Percentiles rank a stretch among this genome's conserved stretches.
These are phyloP conservation scores for Kurtzmaniella cleridarum DNA, from an alignment of 805 yeast species.

Conservation along the genomic window DNA sequence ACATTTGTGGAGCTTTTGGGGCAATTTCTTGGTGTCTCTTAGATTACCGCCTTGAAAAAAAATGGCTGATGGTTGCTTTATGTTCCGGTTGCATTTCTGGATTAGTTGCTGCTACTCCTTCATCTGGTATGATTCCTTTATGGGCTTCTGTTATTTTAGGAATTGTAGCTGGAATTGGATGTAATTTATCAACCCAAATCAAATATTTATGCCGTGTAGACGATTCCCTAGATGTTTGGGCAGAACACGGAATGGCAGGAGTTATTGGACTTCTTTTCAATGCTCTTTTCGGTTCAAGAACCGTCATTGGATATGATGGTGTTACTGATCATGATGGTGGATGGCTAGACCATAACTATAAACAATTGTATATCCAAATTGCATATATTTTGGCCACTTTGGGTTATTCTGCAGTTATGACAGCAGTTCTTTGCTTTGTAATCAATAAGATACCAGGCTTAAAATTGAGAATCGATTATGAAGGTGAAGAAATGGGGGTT, in stretches of 20 bases:
- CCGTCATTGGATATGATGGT: constrained; percentile 89
- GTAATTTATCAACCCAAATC: constrained; percentile 86
- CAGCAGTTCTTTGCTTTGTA: constrained; percentile 69
- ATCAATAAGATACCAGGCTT: constrained; percentile 78
- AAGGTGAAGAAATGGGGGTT: constrained; percentile 83
- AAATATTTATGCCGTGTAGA: constrained; percentile 79
- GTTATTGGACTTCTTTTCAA: constrained; percentile 84
- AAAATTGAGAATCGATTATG: constrained; percentile 72
- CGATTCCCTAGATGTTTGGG: constrained; percentile 90
- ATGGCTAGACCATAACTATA: constrained; percentile 86
- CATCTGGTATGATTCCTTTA: constrained; percentile 83
- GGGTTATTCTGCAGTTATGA: constrained; percentile 72
- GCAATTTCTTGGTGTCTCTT: constrained; percentile 88
- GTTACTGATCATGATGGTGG: constrained; percentile 83
- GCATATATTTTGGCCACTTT: constrained; percentile 72
- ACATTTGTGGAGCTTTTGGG: constrained; percentile 83
- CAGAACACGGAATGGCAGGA: constrained; percentile 99
- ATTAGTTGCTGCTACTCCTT: constrained; percentile 94
- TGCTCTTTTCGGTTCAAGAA: constrained; percentile 80
- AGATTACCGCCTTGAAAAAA: constrained; percentile 81
- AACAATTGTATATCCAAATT: constrained; percentile 84
- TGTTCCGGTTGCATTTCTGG: constrained; percentile 97
- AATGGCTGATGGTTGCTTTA: constrained; percentile 91
- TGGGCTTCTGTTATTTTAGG: constrained; percentile 91
- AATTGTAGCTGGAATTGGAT: constrained; percentile 68